Evolutionary conservation across 306 rosid species (phyloP).

Genomic region (Geum urbanum): DNA sequence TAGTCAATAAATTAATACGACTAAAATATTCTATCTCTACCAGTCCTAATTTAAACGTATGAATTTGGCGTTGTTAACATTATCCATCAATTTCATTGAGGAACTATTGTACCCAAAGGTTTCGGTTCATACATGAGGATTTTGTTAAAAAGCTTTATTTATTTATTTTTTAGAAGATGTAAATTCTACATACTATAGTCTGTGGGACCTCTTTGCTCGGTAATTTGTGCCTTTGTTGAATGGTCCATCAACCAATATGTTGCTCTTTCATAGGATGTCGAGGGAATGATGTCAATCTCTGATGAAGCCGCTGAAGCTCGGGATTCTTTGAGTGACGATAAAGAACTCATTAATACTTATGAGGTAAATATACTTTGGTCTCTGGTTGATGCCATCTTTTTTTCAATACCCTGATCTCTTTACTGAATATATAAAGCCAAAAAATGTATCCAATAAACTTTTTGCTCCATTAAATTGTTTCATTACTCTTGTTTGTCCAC

Average conservation of each 20-base stretch:
- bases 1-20: neutral
- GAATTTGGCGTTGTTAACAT: neutral
- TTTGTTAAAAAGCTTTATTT: neutral
- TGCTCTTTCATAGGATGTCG: conserved; percentile 74
- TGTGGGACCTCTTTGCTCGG: neutral
- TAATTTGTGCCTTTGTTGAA: conserved; percentile 11
- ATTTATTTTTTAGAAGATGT: neutral
- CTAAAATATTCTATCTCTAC: neutral
- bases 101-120: no score
- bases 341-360: conserved; percentile 75
- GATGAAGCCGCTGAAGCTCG: conserved; percentile 92
- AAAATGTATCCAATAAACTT: neutral
- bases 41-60: neutral
- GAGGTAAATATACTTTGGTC: conserved; percentile 48
- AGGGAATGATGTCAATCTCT: conserved; percentile 99
- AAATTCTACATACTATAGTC: neutral
- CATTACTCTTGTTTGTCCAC: neutral
- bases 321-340: conserved; percentile 86
- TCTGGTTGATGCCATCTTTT: neutral
- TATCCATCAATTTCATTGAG: no score
- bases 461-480: conserved; percentile 6
- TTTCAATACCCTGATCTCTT: neutral
- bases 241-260: conserved; percentile 32
- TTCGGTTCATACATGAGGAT: neutral
- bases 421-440: neutral